Conservation (phyloP, 164 flowering plant genomes). For the Magnolia changhungtana region DNA sequence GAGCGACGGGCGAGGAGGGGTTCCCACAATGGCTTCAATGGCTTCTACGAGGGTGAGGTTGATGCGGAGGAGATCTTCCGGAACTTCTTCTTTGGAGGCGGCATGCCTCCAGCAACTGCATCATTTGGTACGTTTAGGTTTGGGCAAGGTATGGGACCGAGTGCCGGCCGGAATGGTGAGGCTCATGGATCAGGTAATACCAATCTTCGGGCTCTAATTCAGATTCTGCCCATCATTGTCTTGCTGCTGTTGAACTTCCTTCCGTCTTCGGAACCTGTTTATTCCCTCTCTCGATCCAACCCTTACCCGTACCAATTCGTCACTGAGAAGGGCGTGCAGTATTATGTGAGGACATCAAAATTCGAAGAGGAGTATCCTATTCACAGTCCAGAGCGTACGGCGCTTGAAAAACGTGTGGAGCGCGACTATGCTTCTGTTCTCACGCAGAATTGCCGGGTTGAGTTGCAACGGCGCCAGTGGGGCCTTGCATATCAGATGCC, state of each 20-base stretch:
- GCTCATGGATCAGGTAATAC: slow-evolving; percentile 41
- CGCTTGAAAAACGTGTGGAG: slow-evolving; percentile 53
- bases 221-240: slow-evolving; percentile 67
- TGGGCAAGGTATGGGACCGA: slow-evolving; percentile 52
- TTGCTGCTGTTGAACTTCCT: slow-evolving; percentile 57
- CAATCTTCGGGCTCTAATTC: slow-evolving; percentile 48
- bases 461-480: slow-evolving; percentile 75
- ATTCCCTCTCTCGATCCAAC: slow-evolving; percentile 44
- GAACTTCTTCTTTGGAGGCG: slow-evolving; percentile 81
- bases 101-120: slow-evolving; percentile 49
- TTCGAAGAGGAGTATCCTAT: slow-evolving; percentile 74
- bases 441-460: slow-evolving; percentile 62
- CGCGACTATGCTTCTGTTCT: slow-evolving; percentile 51
- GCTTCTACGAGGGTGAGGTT: slow-evolving; percentile 65
- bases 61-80: slow-evolving; percentile 91
- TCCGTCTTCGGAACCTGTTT: slow-evolving; percentile 70
- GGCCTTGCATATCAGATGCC: slow-evolving; percentile 63
- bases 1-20: slow-evolving; percentile 38
- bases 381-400: slow-evolving; percentile 34
- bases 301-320: slow-evolving; percentile 40
- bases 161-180: slow-evolving; percentile 35
- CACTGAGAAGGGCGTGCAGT: slow-evolving; percentile 63
- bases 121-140: slow-evolving; percentile 64
- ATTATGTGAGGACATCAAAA: slow-evolving; percentile 52
- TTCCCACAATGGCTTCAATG: slow-evolving; percentile 43